phyloP scores from a whole-genome alignment of 2,329 filamentous ascomycete genomes.

The Claviceps africana region DNA sequence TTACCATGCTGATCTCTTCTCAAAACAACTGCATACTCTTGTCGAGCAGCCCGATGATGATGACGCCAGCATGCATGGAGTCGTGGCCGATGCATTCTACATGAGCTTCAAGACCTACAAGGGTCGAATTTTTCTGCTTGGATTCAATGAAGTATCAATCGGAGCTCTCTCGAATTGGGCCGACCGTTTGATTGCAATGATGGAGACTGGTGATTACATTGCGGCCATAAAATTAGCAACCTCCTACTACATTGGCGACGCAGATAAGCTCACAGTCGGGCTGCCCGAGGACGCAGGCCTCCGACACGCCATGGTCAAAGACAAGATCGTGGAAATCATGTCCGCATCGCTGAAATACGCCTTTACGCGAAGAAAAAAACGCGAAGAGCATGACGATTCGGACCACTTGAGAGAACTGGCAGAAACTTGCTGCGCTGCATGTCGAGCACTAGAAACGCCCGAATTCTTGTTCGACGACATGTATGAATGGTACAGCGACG shows the following conservation, averaged over 20 bases:
- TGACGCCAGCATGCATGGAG: conserved; percentile 80
- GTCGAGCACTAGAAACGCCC: conserved; percentile 59
- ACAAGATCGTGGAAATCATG: conserved; percentile 88
- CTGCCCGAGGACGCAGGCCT: conserved; percentile 68
- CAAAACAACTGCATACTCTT: conserved; percentile 65
- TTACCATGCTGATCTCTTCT: conserved; percentile 83
- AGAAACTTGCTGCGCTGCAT: conserved; percentile 71
- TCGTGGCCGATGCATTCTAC: conserved; percentile 92
- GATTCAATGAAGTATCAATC: conserved; percentile 86
- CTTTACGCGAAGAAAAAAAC: conserved; percentile 51
- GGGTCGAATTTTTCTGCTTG: conserved; percentile 77
- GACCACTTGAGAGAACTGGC: conserved; percentile 62
- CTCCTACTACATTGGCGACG: conserved; percentile 77
- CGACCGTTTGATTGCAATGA: conserved; percentile 78
- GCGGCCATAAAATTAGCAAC: conserved; percentile 81
- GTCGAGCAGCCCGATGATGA: conserved; percentile 83
- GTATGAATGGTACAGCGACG: conserved; percentile 80
- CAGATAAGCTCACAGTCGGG: conserved; percentile 89
- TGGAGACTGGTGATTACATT: conserved; percentile 95
- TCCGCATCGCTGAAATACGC: conserved; percentile 80
- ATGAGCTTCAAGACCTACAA: conserved; percentile 98
- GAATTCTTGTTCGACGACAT: conserved; percentile 86
- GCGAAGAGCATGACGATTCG: conserved; percentile 31
- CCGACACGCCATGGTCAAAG: conserved; percentile 69
- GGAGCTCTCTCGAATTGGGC: conserved; percentile 95